Evolutionary conservation across 352 stramenopile species (phyloP).

Genomic region (Pythium periplocum): DNA sequence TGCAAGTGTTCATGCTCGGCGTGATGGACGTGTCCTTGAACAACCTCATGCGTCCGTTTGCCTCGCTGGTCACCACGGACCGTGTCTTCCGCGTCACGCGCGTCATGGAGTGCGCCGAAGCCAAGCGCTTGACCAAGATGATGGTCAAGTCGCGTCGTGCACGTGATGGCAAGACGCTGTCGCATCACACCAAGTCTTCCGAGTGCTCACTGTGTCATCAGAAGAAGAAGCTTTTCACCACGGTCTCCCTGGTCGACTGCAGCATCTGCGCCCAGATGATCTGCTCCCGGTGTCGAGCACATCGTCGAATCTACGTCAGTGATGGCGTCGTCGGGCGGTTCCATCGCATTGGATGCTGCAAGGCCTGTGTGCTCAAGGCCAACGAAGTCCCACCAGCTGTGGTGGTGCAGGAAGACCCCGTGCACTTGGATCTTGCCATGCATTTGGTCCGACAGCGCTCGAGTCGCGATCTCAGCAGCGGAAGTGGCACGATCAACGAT

Average conservation of each 20-base stretch:
- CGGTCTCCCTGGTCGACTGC: slow-evolving; percentile 28
- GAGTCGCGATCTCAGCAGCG: slow-evolving; percentile 2
- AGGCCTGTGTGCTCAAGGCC: slow-evolving; percentile 30
- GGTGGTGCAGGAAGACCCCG: not conserved
- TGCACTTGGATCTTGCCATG: slow-evolving; percentile 8
- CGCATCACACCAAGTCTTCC: slow-evolving; percentile 1
- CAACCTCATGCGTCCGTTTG: slow-evolving; percentile 32
- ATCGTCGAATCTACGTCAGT: slow-evolving; percentile 43
- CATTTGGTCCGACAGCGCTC: slow-evolving; percentile 11
- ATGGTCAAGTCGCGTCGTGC: slow-evolving; percentile 23
- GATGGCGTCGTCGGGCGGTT: slow-evolving; percentile 22
- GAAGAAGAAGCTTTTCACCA: slow-evolving; percentile 30
- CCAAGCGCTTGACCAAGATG: slow-evolving; percentile 51
- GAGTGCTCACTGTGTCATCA: slow-evolving; percentile 31
- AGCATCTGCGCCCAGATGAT: slow-evolving; percentile 36
- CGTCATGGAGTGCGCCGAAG: slow-evolving; percentile 43
- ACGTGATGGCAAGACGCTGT: slow-evolving; percentile 23
- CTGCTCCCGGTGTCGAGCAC: slow-evolving; percentile 37
- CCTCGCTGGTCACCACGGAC: slow-evolving; percentile 34
- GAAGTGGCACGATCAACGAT: not conserved
- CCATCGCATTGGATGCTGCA: slow-evolving; percentile 26
- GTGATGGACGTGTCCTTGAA: slow-evolving; percentile 37
- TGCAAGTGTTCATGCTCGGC: slow-evolving; percentile 63
- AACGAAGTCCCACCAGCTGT: slow-evolving; percentile 2
- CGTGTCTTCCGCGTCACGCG: slow-evolving; percentile 38